Evolutionary conservation across 148 eudicot genomes (phyloP).

Genomic region (Vaccinium darrowii): DNA sequence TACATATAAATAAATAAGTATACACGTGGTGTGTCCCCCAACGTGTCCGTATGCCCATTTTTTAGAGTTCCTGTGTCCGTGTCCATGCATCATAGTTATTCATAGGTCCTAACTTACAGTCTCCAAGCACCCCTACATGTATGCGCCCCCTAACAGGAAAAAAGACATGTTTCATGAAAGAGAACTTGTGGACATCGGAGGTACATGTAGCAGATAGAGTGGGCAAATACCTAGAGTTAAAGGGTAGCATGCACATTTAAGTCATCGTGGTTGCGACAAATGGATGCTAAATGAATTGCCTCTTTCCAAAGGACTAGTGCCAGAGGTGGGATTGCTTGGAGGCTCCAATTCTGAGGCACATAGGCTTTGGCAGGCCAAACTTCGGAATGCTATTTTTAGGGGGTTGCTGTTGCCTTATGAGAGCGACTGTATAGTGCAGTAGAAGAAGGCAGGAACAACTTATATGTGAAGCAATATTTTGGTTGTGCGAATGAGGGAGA

Average conservation of each 20-base stretch:
- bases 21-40: too few relatives aligned
- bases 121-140: neutral
- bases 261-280: neutral
- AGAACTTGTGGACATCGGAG: neutral
- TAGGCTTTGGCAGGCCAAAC: neutral
- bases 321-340: neutral
- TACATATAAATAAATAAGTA: too few relatives aligned
- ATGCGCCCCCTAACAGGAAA: neutral
- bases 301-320: conserved; percentile 2
- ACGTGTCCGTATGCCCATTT: too few relatives aligned
- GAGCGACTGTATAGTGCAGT: neutral
- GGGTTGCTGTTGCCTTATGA: neutral
- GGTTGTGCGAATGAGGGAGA: neutral
- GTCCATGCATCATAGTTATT: too few relatives aligned
- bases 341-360: neutral
- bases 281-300: neutral
- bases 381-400: neutral
- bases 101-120: neutral
- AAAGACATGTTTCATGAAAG: neutral
- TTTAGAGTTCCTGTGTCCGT: too few relatives aligned
- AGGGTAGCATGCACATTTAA: neutral
- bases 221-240: neutral
- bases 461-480: neutral
- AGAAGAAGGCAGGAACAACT: neutral
- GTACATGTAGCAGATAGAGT: neutral